phyloP scores from a whole-genome alignment of 1,139 yeast species.

The Ashbya aceris region DNA sequence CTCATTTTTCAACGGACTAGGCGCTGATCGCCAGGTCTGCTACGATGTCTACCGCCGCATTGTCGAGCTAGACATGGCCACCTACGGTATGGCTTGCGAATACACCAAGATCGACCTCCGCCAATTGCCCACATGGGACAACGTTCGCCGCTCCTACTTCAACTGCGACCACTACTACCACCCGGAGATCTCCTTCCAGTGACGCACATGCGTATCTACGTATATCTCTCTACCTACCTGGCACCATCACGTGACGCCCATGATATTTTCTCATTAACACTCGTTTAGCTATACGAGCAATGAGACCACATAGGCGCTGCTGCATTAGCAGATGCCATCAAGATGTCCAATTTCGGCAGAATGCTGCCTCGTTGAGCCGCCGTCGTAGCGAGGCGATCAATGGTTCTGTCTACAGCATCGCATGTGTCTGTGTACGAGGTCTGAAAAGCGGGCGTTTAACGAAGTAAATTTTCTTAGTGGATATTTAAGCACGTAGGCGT shows the following conservation, averaged over 20 bases:
- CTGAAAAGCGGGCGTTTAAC: no score
- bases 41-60: constrained; percentile 83
- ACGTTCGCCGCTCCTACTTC: constrained; percentile 29
- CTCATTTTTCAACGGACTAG: constrained; percentile 88
- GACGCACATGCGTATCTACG: neutral
- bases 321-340: no score
- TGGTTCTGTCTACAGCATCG: no score
- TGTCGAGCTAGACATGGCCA: constrained; percentile 68
- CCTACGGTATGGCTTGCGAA: constrained; percentile 61
- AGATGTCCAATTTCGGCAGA: no score
- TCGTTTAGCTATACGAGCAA: no score
- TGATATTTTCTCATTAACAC: no score
- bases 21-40: constrained; percentile 86
- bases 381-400: no score
- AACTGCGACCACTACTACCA: constrained; percentile 29
- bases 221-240: neutral
- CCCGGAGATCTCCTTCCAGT: constrained; percentile 26
- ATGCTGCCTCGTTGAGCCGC: no score
- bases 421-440: no score
- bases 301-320: no score
- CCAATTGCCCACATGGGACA: constrained; percentile 25
- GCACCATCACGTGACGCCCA: neutral
- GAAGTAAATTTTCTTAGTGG: no score
- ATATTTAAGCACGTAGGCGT: no score
- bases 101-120: constrained; percentile 41